These are phyloP conservation scores for Tetrahymena borealis DNA, from an alignment of 73 alveolate species.

Conservation along the genomic window DNA sequence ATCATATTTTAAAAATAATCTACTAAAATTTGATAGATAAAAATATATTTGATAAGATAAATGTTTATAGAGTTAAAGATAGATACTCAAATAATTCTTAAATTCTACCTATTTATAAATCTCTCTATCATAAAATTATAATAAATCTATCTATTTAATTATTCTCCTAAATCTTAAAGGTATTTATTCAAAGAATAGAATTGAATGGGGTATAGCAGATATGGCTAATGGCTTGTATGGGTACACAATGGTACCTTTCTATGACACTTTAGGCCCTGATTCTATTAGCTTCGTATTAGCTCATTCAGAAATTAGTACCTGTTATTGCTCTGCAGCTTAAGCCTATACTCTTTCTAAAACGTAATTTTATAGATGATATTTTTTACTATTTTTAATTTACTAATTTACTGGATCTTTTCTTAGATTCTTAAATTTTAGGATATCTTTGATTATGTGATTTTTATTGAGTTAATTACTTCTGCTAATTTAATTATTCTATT, in stretches of 20 bases:
- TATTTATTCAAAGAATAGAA: slow-evolving; percentile 63
- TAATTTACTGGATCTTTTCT: not conserved
- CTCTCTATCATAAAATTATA: too few species aligned
- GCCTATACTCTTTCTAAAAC: slow-evolving; percentile 47
- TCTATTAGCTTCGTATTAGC: slow-evolving; percentile 14
- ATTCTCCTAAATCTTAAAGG: slow-evolving; percentile 41
- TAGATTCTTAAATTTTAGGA: too few species aligned
- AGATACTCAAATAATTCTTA: too few species aligned
- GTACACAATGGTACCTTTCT: slow-evolving; percentile 58
- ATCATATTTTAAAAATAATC: too few species aligned
- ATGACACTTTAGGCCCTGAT: slow-evolving; percentile 55
- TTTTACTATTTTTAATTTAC: not conserved
- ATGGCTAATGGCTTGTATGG: slow-evolving; percentile 45
- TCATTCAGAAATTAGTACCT: slow-evolving; percentile 42
- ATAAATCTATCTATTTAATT: too few species aligned
- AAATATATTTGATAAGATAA: too few species aligned
- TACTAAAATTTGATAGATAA: too few species aligned
- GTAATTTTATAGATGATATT: not conserved
- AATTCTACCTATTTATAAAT: too few species aligned
- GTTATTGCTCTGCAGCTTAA: slow-evolving; percentile 46
- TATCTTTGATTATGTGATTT: too few species aligned
- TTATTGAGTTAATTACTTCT: too few species aligned
- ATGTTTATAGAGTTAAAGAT: too few species aligned
- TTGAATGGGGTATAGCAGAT: slow-evolving; percentile 62
- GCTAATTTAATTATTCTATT: too few species aligned